phyloP scores from a whole-genome alignment of 1,139 yeast species.

The Scheffersomyces parashehatae region DNA sequence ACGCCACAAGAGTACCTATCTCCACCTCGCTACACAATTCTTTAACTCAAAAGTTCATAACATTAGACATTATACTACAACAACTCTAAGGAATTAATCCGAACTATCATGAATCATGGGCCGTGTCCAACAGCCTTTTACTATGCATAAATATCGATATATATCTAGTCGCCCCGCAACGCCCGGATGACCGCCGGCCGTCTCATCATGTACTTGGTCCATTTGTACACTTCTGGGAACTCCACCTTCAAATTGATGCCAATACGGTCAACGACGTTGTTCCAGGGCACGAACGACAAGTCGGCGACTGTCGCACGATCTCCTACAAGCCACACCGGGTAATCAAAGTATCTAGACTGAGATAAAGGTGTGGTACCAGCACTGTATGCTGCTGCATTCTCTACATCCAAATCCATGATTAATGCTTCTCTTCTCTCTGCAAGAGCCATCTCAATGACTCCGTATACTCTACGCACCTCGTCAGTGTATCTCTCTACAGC shows the following conservation, averaged over 20 bases:
- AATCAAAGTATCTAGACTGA: slow-evolving; percentile 84
- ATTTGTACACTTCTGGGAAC: slow-evolving; percentile 93
- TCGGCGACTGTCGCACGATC: slow-evolving; percentile 91
- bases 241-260: slow-evolving; percentile 86
- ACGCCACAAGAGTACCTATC: no score
- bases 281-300: slow-evolving; percentile 93
- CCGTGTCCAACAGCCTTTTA: no score
- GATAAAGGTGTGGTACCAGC: slow-evolving; percentile 87
- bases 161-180: slow-evolving; percentile 55
- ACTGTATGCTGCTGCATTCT: slow-evolving; percentile 84
- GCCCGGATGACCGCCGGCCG: slow-evolving; percentile 83
- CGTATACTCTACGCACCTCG: slow-evolving; percentile 91
- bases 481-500: slow-evolving; percentile 92
- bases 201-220: slow-evolving; percentile 93
- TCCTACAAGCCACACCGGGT: slow-evolving; percentile 95
- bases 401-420: slow-evolving; percentile 87
- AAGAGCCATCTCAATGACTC: slow-evolving; percentile 91
- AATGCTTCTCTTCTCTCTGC: slow-evolving; percentile 91
- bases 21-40: no score
- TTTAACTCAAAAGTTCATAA: not conserved
- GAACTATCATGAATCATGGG: no score
- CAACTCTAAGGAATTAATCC: not conserved
- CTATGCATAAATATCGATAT: no score
- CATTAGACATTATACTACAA: not conserved
- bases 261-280: slow-evolving; percentile 89